These are phyloP conservation scores for Zanthoxylum bungeanum DNA, from an alignment of 345 rosid genomes.

Conservation along the genomic window DNA sequence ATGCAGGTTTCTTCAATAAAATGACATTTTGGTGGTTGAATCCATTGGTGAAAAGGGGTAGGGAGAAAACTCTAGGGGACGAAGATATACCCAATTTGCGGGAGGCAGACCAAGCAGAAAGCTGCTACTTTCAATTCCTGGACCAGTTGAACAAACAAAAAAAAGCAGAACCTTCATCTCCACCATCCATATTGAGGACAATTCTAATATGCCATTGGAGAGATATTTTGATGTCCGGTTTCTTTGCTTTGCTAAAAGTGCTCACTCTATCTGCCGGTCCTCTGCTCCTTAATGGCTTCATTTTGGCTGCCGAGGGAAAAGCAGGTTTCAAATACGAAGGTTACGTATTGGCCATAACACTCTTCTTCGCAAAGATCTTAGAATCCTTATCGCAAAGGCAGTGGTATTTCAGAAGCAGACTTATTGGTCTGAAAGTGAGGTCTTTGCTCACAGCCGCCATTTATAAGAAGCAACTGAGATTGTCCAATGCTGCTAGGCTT, in stretches of 20 bases:
- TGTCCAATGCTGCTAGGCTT: slow-evolving; percentile 70
- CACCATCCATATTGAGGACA: slow-evolving; percentile 60
- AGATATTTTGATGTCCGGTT: slow-evolving; percentile 71
- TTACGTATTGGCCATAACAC: slow-evolving; percentile 52
- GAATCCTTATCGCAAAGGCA: slow-evolving; percentile 93
- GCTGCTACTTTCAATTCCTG: slow-evolving; percentile 55
- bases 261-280: slow-evolving; percentile 82
- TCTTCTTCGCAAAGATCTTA: slow-evolving; percentile 56
- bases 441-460: slow-evolving; percentile 79
- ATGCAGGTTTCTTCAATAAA: slow-evolving; percentile 60
- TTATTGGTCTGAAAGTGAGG: slow-evolving; percentile 72
- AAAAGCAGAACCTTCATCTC: slow-evolving; percentile 33
- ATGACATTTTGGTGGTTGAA: slow-evolving; percentile 93
- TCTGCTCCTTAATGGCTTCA: slow-evolving; percentile 78
- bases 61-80: slow-evolving; percentile 61
- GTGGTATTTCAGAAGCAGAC: slow-evolving; percentile 85
- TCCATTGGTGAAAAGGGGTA: slow-evolving; percentile 66
- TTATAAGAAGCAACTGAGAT: slow-evolving; percentile 75
- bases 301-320: slow-evolving; percentile 83
- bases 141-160: slow-evolving; percentile 54
- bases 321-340: slow-evolving; percentile 69
- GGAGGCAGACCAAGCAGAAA: slow-evolving; percentile 61
- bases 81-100: slow-evolving; percentile 67
- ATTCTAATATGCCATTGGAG: slow-evolving; percentile 60
- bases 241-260: slow-evolving; percentile 77